Evolutionary conservation across 2,329 filamentous ascomycete species (phyloP).

Genomic region (Xylariaceae sp.): DNA sequence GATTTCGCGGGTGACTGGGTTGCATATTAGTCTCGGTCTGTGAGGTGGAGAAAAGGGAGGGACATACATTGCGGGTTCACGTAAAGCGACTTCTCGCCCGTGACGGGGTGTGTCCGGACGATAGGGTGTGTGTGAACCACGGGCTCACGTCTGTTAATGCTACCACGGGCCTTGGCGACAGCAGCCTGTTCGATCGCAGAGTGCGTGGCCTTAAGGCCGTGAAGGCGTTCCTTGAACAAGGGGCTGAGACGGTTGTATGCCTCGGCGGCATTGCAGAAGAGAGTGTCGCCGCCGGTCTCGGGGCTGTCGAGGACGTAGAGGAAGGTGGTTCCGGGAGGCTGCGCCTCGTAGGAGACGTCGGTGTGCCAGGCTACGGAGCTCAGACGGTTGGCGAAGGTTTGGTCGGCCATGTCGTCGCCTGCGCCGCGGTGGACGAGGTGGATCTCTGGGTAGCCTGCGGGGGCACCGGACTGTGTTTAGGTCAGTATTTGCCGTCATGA

Average conservation of each 20-base stretch:
- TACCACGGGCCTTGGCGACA: slow-evolving; percentile 58
- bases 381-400: slow-evolving; percentile 61
- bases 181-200: slow-evolving; percentile 77
- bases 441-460: slow-evolving; percentile 66
- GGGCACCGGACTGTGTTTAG: slow-evolving; percentile 54
- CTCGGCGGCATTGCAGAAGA: slow-evolving; percentile 73
- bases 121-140: slow-evolving; percentile 71
- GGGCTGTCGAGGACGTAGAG: slow-evolving; percentile 82
- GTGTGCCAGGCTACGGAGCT: slow-evolving; percentile 86
- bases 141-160: slow-evolving; percentile 70
- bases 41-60: too few species aligned
- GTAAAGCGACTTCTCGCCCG: slow-evolving; percentile 77
- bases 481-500: not conserved
- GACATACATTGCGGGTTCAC: slow-evolving; percentile 83
- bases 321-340: slow-evolving; percentile 87
- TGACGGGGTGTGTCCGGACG: slow-evolving; percentile 74
- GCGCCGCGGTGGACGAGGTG: slow-evolving; percentile 73
- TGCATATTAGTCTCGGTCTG: not conserved
- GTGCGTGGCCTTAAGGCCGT: slow-evolving; percentile 75
- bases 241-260: slow-evolving; percentile 79
- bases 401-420: slow-evolving; percentile 54
- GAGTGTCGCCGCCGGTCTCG: slow-evolving; percentile 73
- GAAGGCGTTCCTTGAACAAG: slow-evolving; percentile 70
- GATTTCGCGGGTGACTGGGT: slow-evolving; percentile 68
- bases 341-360: slow-evolving; percentile 80